Conservation (phyloP, 192 early-diverging fungal species). For the Glomus cerebriforme region DNA sequence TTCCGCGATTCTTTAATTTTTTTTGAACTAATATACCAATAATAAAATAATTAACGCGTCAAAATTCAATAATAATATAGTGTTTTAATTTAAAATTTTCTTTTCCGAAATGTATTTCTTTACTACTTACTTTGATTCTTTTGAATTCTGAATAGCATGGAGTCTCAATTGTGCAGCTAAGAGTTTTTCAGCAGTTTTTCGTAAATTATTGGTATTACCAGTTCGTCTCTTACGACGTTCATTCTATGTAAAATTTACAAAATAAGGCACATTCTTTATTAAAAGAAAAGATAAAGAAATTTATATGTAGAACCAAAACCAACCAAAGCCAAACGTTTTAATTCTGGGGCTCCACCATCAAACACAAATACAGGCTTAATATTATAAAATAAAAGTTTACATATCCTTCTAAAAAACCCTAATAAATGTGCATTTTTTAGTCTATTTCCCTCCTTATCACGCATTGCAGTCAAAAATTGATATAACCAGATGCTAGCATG, state of each 20-base stretch:
- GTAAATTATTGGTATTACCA: conserved; percentile 54
- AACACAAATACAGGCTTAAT: conserved; percentile 97
- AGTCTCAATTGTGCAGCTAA: conserved; percentile 78
- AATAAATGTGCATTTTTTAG: conserved; percentile 83
- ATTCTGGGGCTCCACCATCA: conserved; percentile 86
- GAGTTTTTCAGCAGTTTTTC: conserved; percentile 81
- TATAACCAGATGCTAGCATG: conserved; percentile 95
- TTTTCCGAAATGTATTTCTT: neutral
- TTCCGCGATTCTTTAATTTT: conserved; percentile 37
- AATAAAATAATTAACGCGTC: neutral
- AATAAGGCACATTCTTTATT: neutral
- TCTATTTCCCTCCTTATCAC: conserved; percentile 82
- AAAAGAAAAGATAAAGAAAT: neutral
- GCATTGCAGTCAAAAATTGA: conserved; percentile 95
- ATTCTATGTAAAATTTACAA: conserved; percentile 33
- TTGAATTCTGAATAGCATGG: conserved; percentile 48
- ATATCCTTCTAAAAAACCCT: conserved; percentile 93
- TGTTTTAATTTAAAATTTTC: neutral
- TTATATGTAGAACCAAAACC: conserved; percentile 30
- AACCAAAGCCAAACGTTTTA: conserved; percentile 79
- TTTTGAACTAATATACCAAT: conserved; percentile 35
- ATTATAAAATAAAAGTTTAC: conserved; percentile 88
- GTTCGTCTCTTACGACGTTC: conserved; percentile 49
- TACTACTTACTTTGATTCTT: conserved; percentile 42
- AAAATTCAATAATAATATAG: neutral